Base-by-base conservation (phyloP, 169 alveolate genomes). In the Babesia microti region DNA sequence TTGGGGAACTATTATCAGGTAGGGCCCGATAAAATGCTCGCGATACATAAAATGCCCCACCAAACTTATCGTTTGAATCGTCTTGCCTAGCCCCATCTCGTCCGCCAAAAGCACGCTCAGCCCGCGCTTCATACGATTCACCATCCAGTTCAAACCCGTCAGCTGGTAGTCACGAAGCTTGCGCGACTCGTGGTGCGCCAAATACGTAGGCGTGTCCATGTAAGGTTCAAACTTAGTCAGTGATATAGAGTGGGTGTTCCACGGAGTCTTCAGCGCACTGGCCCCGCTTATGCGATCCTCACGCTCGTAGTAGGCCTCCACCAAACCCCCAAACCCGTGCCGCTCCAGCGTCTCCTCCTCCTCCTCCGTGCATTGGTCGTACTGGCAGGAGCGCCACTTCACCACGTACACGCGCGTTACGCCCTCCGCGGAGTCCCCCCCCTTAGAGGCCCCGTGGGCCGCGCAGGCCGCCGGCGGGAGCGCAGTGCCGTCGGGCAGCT, bases 51-150 rank as follows among this genome's bases (percentile, higher is more conserved):
- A 67, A 43, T 85, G 91, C 1, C 95, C 94, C 12, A 91, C 63
- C n/a, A 91, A 82, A 1, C 95, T 74, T n/a, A 91, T 91, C 6
- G 95, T 79, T 54, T 91, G 94, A 3, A 91, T 91, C 0, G 97
- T 91, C 71, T 91, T 91, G 1, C 97, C 97, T 11, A 91, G 83
- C 7, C 97, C 97, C 97, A 91, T 91, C 66, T 91, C 95, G 68
- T 91, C 97, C 3, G 97, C 97, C 43, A 91, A 63, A 33, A 91
- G 76, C 6, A 91, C 95, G 44, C 91, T 88, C 27, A 91, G 69
- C 24, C 92, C 95, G 32, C 88, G 66, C 72, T 92, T 92, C 90
- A 89, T 84, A 37, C 96, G 63, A 45, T 90, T 82, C 9, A 92
- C 88, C 33, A 92, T 78, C 98, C 98, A 92, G 66, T 92, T 92